phyloP scores from a whole-genome alignment of 2,329 filamentous ascomycete genomes.

The Colletotrichum tabaci region DNA sequence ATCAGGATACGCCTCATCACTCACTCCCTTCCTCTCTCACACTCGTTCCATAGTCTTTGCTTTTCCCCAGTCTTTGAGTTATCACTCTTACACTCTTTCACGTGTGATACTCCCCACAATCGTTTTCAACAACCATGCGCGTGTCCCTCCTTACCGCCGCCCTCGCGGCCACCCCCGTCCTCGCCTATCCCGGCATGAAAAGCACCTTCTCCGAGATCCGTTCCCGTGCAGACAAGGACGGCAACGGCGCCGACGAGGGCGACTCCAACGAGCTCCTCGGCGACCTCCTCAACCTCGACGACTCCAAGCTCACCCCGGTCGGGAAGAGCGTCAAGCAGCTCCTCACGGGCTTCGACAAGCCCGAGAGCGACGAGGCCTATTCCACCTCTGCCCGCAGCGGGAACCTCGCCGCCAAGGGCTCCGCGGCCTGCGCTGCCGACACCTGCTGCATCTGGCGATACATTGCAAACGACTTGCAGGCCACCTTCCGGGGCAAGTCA shows the following conservation, averaged over 20 bases:
- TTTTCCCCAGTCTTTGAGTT: background rate
- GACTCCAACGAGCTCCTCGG: constrained; percentile 50
- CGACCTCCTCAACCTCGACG: constrained; percentile 53
- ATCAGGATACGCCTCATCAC: constrained; percentile 24
- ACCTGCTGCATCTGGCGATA: constrained; percentile 63
- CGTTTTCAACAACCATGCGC: constrained; percentile 46
- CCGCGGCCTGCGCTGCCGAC: constrained; percentile 52
- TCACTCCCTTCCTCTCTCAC: background rate
- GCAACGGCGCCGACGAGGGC: constrained; percentile 21
- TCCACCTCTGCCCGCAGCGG: constrained; percentile 12
- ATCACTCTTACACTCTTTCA: background rate
- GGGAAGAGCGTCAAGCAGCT: constrained; percentile 57
- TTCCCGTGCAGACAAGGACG: constrained; percentile 36
- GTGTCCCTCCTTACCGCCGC: constrained; percentile 35
- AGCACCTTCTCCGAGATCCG: constrained; percentile 43
- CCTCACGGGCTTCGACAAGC: constrained; percentile 50
- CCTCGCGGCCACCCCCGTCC: constrained; percentile 36
- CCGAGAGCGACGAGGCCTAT: constrained; percentile 46
- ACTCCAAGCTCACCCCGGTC: constrained; percentile 51
- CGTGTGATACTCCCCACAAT: constrained; percentile 1
- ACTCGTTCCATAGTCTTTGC: constrained; percentile 11
- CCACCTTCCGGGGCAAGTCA: constrained; percentile 52
- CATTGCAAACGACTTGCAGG: constrained; percentile 56
- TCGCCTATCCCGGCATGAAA: constrained; percentile 43
- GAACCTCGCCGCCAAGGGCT: constrained; percentile 44